Evolutionary conservation across 2,329 filamentous ascomycete species (phyloP).

Genomic region (Arthroderma sp.): DNA sequence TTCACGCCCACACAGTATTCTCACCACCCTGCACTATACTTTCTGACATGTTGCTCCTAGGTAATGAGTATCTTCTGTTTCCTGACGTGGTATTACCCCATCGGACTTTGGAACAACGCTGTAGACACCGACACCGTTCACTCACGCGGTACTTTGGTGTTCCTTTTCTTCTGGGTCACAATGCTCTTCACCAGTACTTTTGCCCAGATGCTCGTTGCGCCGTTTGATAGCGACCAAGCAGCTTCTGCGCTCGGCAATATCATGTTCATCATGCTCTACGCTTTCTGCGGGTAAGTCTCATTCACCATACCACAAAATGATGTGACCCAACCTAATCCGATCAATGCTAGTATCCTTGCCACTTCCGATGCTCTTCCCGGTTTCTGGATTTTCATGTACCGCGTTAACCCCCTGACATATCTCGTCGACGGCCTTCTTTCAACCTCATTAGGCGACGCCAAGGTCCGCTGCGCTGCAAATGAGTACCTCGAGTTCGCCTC

Average conservation of each 20-base stretch:
- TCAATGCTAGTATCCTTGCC: constrained; percentile 27
- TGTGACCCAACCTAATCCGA: constrained; percentile 57
- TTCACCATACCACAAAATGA: constrained; percentile 47
- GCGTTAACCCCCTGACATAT: constrained; percentile 53
- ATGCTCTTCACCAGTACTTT: constrained; percentile 60
- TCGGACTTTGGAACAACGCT: constrained; percentile 34
- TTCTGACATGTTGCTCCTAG: neutral
- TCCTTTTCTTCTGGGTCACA: constrained; percentile 51
- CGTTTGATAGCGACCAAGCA: constrained; percentile 53
- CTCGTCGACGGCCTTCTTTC: constrained; percentile 29
- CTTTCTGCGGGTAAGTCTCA: constrained; percentile 52
- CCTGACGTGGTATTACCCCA: constrained; percentile 54
- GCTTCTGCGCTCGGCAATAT: constrained; percentile 50
- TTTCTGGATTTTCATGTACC: constrained; percentile 70
- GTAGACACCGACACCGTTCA: constrained; percentile 25
- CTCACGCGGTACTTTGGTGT: constrained; percentile 49
- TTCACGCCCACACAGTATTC: neutral
- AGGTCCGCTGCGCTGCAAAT: constrained; percentile 20
- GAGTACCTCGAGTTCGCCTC: constrained; percentile 19
- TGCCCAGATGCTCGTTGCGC: constrained; percentile 58
- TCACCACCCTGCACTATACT: neutral
- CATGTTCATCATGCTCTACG: constrained; percentile 43
- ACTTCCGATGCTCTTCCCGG: constrained; percentile 45
- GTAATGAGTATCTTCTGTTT: constrained; percentile 50
- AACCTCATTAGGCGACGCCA: constrained; percentile 17